Conservation (phyloP, 1,284 basidiomycete species). For the Sporisorium exsertum region DNA sequence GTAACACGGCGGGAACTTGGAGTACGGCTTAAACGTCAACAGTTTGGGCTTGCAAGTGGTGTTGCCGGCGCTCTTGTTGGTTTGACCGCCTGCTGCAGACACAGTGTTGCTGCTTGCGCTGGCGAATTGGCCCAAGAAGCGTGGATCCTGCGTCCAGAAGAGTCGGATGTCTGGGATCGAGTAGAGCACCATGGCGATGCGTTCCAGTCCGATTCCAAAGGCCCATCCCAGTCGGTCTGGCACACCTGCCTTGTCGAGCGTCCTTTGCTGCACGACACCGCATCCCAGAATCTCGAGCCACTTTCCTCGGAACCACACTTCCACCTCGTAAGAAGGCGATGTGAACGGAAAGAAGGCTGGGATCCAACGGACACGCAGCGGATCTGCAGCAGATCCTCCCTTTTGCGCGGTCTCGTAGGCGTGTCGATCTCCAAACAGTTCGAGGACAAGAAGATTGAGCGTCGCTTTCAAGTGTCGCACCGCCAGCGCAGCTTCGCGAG, state of each 20-base stretch:
- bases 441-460: conserved; percentile 86
- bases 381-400: conserved; percentile 69
- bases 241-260: conserved; percentile 78
- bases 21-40: conserved; percentile 67
- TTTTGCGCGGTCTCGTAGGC: conserved; percentile 69
- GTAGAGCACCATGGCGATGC: conserved; percentile 98
- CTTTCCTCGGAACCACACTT: conserved; percentile 94
- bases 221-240: conserved; percentile 92
- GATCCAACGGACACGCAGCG: conserved; percentile 93
- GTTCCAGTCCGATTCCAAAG: conserved; percentile 95
- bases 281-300: conserved; percentile 98
- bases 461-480: conserved; percentile 89
- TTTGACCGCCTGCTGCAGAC: conserved; percentile 32
- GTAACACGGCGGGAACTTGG: conserved; percentile 66
- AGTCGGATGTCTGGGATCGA: conserved; percentile 98
- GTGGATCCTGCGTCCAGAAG: conserved; percentile 92
- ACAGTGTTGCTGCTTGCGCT: conserved; percentile 62
- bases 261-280: conserved; percentile 90
- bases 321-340: conserved; percentile 95
- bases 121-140: conserved; percentile 90
- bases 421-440: conserved; percentile 76
- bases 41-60: conserved; percentile 38
- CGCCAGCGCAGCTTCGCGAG: conserved; percentile 72
- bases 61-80: conserved; percentile 3
- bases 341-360: conserved; percentile 99